These are phyloP conservation scores for Diophrys sp. DNA, from an alignment of 73 alveolate genomes.

Conservation along the genomic window DNA sequence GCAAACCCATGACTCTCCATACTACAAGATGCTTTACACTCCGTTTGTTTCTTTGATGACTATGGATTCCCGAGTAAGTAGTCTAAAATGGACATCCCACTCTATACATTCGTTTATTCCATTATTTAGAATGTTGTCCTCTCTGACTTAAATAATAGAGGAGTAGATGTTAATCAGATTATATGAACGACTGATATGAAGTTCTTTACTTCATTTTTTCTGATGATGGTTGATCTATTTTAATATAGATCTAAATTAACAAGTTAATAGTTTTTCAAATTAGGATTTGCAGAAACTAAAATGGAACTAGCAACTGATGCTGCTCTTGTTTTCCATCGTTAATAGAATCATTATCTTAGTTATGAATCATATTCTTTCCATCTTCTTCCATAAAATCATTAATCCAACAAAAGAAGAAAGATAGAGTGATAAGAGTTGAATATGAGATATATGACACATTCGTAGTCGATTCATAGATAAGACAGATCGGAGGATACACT, in stretches of 20 bases:
- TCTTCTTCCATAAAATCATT: no score
- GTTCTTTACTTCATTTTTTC: no score
- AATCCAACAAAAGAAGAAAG: neutral
- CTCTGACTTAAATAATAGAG: neutral
- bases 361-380: no score
- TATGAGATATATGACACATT: neutral
- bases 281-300: neutral
- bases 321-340: neutral
- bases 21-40: no score
- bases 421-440: neutral
- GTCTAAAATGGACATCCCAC: neutral
- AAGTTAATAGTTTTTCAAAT: neutral
- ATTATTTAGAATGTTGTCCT: neutral
- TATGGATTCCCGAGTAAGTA: neutral
- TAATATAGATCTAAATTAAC: neutral
- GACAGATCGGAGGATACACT: neutral
- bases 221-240: neutral
- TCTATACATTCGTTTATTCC: neutral
- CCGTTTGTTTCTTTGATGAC: conserved; percentile 1
- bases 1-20: no score
- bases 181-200: neutral
- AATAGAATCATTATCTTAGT: no score
- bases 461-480: neutral
- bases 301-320: neutral
- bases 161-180: neutral